Base-by-base conservation (phyloP, 2,329 filamentous ascomycete genomes). In the Paraconiothyrium brasiliense region DNA sequence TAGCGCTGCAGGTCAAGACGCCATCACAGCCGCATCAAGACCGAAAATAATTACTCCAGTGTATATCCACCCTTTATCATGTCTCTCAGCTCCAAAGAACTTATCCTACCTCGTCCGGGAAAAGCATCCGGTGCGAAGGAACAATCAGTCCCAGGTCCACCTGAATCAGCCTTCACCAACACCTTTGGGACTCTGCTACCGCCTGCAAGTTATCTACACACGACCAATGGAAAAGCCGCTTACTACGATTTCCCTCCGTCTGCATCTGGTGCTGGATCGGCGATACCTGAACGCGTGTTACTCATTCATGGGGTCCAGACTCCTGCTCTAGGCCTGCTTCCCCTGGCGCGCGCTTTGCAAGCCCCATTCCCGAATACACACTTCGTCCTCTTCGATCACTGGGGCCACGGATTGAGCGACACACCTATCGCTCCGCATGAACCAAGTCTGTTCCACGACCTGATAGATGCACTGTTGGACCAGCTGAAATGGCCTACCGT, bases 261-360 rank as follows among this genome's bases (percentile, higher is more conserved):
- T 64, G 72, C 0, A 76, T 78, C 0, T 70, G 82, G 43, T 65
- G 24, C 37, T 43, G 54, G 11, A 1, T 39, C 48, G 0, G 16
- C 35, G 20, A 54, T 27, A 24, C 61, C 69, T 0, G 55, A 67
- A 34, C 76, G 74, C 5, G 76, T 85, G 0, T 72, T 86, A 0
- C 69, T 86, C 35, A 67, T 86, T 0, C 84, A 86, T 60, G 84
- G 85, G 27, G 79, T 85, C 0, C 81, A 85, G 57, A 86, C 84
- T 0, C 80, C 82, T 7, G 82, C 84, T 1, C 68, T 86, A 3
- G 84, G 84, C 24, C 69, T 86, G 56, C 70, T 79, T 0, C 83
- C 84, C 0, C 74, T 86, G 1, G 76, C 78, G 0, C 70, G 63
- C 6, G 64, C 68, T 0, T 73, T 87, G 1, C 72, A 76, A 1